Evolutionary conservation across 768 basidiomycete genomes (phyloP), one percentile per base, ranked within the genome.

Genomic region (Punctularia strigosozonata): DNA sequence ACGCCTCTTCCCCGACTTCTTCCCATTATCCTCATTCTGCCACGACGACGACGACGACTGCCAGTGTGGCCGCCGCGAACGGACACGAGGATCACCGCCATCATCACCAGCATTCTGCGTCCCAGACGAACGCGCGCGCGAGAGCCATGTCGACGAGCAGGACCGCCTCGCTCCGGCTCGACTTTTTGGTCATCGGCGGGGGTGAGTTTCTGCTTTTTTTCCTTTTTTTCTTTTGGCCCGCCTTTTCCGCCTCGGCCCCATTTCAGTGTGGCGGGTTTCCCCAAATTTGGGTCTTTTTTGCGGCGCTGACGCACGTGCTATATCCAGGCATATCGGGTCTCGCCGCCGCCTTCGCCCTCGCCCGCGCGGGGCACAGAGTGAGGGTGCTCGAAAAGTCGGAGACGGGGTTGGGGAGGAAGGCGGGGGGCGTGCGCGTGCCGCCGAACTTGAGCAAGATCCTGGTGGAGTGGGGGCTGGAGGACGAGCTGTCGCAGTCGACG

Each of bases 361-460:
- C 63, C 32, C 66, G 64, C 46, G 68, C 68, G 5, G 78, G 79
- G 5, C 79, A 81, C 55, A 56, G 61, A 23, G 77, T 79, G n/a
- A 57, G 66, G 2, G 65, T 81, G 2, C 52, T 80, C 17, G 78
- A 80, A 50, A 58, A 63, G 42, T 56, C 53, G n/a, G n/a, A n/a
- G n/a, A n/a, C n/a, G n/a, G n/a, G n/a, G n/a, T n/a, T n/a, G n/a
- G n/a, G n/a, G n/a, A n/a, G n/a, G n/a, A n/a, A n/a, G n/a, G n/a
- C n/a, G n/a, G n/a, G n/a, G n/a, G n/a, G n/a, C n/a, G n/a, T n/a
- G n/a, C n/a, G n/a, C 21, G 59, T 75, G 5, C 71, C 74, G 30
- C 75, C 77, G 5, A 78, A 78, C 42, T 67, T 76, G 58, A 69
- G 73, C 4, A 66, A 66, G 40, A 52, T 77, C 3, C 54, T 76